Conservation (phyloP, 371 early-diverging fungal species). For the Nematocida minor region DNA sequence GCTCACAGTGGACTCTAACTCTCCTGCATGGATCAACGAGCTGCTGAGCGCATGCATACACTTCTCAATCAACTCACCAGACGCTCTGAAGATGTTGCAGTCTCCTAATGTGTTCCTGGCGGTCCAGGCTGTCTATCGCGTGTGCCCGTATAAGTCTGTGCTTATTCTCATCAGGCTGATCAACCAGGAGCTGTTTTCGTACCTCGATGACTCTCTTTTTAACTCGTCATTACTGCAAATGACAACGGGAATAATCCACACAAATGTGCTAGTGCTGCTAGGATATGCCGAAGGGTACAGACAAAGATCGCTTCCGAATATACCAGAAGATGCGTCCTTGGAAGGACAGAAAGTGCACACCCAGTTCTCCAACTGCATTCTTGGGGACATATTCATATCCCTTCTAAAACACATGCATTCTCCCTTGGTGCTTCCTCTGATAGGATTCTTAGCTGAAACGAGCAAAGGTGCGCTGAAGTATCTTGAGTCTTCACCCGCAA, state of each 20-base stretch:
- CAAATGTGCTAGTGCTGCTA: not conserved
- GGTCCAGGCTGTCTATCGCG: not conserved
- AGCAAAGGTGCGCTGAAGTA: not conserved
- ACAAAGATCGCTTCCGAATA: not conserved
- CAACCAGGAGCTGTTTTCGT: not conserved
- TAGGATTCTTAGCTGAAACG: constrained; percentile 1
- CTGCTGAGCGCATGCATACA: not conserved
- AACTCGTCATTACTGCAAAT: not conserved
- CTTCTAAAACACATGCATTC: not conserved
- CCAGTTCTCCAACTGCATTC: not conserved
- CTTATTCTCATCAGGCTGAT: not conserved
- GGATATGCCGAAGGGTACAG: constrained; percentile 32
- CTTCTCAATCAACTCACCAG: not conserved
- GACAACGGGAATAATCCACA: not conserved
- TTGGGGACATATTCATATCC: not conserved
- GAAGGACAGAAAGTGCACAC: not conserved
- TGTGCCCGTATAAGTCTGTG: not conserved
- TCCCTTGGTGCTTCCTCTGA: not conserved
- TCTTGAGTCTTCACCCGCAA: not conserved
- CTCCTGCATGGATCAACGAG: not conserved
- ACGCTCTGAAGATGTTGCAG: not conserved
- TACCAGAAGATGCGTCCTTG: not conserved
- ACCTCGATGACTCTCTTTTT: not conserved
- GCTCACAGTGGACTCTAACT: not conserved
- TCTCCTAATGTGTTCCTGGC: not conserved